phyloP scores from a whole-genome alignment of 352 stramenopile genomes.

The Phytophthora fragariaefolia region DNA sequence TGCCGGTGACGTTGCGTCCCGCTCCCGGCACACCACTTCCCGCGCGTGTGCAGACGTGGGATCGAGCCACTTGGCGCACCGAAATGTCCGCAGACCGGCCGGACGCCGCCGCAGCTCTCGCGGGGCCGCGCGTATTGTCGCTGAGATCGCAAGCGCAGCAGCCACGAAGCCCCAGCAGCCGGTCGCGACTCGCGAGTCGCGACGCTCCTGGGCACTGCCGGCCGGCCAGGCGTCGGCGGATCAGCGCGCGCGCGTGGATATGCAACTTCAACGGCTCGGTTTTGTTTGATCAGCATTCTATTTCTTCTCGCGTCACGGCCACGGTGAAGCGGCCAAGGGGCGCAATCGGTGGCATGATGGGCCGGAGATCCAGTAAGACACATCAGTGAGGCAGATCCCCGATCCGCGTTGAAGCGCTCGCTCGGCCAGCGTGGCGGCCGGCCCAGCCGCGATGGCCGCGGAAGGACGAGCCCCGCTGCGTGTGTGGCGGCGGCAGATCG shows the following conservation, averaged over 20 bases:
- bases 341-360: conserved; percentile 21
- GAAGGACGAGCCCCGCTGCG: no score
- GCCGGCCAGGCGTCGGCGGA: conserved; percentile 4
- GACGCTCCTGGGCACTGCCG: not conserved
- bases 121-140: not conserved
- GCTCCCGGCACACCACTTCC: conserved; percentile 38
- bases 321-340: conserved; percentile 8
- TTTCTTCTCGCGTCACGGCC: conserved; percentile 31
- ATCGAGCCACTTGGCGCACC: conserved; percentile 30
- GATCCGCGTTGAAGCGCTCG: conserved; percentile 23
- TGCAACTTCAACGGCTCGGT: conserved; percentile 36
- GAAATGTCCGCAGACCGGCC: conserved; percentile 20
- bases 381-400: conserved; percentile 27
- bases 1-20: conserved; percentile 21
- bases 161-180: no score
- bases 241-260: conserved; percentile 17
- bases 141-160: no score
- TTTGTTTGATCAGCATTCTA: conserved; percentile 30
- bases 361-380: conserved; percentile 37
- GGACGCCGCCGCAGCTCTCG: not conserved
- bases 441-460: not conserved
- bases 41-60: conserved; percentile 34
- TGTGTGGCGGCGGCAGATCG: conserved; percentile 3
- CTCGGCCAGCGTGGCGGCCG: conserved; percentile 21
- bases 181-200: no score